Conservation (phyloP, 1,284 basidiomycete species). For the Ceratobasidium sp. region DNA sequence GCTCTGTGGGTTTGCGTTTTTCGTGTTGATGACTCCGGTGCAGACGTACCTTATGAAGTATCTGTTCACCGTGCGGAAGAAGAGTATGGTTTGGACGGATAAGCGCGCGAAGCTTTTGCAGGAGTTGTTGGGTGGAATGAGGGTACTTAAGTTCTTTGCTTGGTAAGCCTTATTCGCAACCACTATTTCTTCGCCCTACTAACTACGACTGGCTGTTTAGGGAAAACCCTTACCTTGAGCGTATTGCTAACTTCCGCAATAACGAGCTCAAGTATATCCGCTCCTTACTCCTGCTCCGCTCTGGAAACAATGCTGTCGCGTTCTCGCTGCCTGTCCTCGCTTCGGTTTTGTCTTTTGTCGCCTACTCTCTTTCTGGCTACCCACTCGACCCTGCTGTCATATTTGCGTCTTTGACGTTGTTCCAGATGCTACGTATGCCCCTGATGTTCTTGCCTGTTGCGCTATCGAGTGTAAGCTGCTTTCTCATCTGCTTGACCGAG, state of each 20-base stretch:
- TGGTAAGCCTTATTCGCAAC: slow-evolving; percentile 77
- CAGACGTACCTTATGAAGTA: slow-evolving; percentile 82
- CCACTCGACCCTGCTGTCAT: slow-evolving; percentile 75
- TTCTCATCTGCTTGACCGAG: not conserved
- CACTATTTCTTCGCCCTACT: not conserved
- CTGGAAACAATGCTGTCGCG: slow-evolving; percentile 74
- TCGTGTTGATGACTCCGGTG: slow-evolving; percentile 73
- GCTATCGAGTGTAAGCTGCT: slow-evolving; percentile 53
- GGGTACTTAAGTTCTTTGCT: slow-evolving; percentile 91
- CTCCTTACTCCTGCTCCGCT: slow-evolving; percentile 77
- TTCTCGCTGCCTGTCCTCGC: slow-evolving; percentile 83
- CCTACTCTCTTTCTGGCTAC: slow-evolving; percentile 80
- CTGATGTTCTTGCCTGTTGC: slow-evolving; percentile 75
- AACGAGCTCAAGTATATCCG: slow-evolving; percentile 86
- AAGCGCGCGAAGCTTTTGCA: slow-evolving; percentile 85
- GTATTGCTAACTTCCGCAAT: slow-evolving; percentile 76
- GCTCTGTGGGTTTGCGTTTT: slow-evolving; percentile 85
- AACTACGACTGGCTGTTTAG: slow-evolving; percentile 50
- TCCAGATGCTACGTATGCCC: slow-evolving; percentile 80
- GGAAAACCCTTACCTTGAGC: slow-evolving; percentile 61
- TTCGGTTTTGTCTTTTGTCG: slow-evolving; percentile 87
- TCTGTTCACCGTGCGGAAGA: slow-evolving; percentile 77
- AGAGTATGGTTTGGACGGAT: slow-evolving; percentile 90
- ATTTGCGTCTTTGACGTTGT: slow-evolving; percentile 86
- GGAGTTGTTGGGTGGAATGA: slow-evolving; percentile 72